These are phyloP conservation scores for Aspergillus flavus DNA, from an alignment of 2,329 filamentous ascomycete genomes.

Conservation along the genomic window DNA sequence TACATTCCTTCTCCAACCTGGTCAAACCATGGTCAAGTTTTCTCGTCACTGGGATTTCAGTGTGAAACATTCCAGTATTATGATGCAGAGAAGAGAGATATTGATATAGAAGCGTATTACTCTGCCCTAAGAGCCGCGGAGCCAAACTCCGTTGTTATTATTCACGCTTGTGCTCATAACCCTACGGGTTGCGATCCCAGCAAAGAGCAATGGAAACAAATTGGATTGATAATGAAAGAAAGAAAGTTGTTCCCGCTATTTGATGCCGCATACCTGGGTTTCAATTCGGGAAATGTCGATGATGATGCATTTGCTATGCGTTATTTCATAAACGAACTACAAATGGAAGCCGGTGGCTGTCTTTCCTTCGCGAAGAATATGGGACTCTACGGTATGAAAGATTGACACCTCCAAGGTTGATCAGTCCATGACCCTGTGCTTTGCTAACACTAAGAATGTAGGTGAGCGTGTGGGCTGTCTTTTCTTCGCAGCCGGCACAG, in stretches of 20 bases:
- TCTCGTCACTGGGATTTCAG: slow-evolving; percentile 77
- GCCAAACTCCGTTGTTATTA: slow-evolving; percentile 77
- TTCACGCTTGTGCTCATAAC: slow-evolving; percentile 96
- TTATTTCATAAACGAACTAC: slow-evolving; percentile 60
- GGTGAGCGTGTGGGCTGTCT: slow-evolving; percentile 19
- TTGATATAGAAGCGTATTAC: slow-evolving; percentile 27
- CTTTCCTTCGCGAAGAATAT: slow-evolving; percentile 62
- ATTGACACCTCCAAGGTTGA: not conserved
- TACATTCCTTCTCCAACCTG: slow-evolving; percentile 94
- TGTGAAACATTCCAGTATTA: slow-evolving; percentile 53
- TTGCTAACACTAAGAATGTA: not conserved
- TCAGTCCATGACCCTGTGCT: too few relatives aligned
- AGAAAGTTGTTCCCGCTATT: slow-evolving; percentile 83
- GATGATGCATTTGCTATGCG: slow-evolving; percentile 31
- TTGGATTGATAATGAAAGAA: slow-evolving; percentile 71
- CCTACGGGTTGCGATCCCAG: slow-evolving; percentile 94
- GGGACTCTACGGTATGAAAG: slow-evolving; percentile 30
- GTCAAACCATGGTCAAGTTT: slow-evolving; percentile 97
- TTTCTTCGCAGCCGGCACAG: not conserved
- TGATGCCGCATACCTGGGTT: slow-evolving; percentile 32
- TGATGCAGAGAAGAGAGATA: slow-evolving; percentile 13
- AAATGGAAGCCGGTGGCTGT: slow-evolving; percentile 65
- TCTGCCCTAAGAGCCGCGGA: slow-evolving; percentile 54
- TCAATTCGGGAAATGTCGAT: slow-evolving; percentile 30
- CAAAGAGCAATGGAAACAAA: slow-evolving; percentile 85